Percentiles rank a stretch among this genome's conserved stretches.
phyloP scores from a whole-genome alignment of 352 stramenopile species.

The Phytophthora niederhauseri region DNA sequence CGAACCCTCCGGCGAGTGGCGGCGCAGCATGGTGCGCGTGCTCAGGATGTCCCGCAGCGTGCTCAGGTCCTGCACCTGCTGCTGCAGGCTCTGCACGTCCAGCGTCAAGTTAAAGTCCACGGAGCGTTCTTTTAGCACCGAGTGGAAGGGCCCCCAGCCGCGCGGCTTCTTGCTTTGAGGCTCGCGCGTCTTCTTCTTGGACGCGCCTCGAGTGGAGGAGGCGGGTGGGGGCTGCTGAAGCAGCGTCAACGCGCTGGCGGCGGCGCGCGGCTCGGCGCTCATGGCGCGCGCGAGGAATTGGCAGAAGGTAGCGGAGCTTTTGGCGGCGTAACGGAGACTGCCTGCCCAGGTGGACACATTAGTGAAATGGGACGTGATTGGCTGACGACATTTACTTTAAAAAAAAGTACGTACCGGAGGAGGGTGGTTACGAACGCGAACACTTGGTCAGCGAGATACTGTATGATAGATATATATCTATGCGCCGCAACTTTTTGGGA shows the following conservation, averaged over 20 bases:
- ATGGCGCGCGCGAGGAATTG: not conserved
- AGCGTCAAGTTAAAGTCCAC: slow-evolving; percentile 57
- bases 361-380: not conserved
- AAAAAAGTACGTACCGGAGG: not conserved
- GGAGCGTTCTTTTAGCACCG: slow-evolving; percentile 42
- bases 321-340: not conserved
- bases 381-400: not conserved
- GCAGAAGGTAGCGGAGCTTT: not conserved
- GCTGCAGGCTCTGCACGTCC: slow-evolving; percentile 44
- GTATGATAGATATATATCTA: no score
- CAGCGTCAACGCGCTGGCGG: not conserved
- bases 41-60: slow-evolving; percentile 19
- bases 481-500: no score
- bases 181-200: not conserved
- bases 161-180: slow-evolving; percentile 1
- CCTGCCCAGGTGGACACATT: not conserved
- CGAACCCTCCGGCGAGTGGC: slow-evolving; percentile 27
- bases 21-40: slow-evolving; percentile 3
- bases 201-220: not conserved
- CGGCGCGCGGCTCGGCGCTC: not conserved
- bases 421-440: no score
- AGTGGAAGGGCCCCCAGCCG: slow-evolving; percentile 43
- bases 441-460: no score
- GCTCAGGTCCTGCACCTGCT: slow-evolving; percentile 39
- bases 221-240: not conserved